Conservation (phyloP, 2,329 filamentous ascomycete genomes). For the Penicillium sp. region DNA sequence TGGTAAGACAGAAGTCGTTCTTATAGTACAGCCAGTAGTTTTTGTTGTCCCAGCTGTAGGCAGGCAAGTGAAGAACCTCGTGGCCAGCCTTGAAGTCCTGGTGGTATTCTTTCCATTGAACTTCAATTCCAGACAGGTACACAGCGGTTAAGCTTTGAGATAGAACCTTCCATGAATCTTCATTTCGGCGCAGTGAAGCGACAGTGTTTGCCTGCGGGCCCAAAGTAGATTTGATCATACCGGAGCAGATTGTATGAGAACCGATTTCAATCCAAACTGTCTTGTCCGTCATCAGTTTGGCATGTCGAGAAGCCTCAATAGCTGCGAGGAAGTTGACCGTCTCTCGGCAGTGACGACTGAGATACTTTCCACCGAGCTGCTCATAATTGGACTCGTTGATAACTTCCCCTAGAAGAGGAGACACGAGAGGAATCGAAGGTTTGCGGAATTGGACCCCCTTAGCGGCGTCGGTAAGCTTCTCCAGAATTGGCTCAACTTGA, state of each 20-base stretch:
- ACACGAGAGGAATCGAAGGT: slow-evolving; percentile 43
- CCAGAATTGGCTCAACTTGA: slow-evolving; percentile 45
- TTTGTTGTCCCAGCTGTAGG: slow-evolving; percentile 26
- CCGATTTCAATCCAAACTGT: slow-evolving; percentile 45
- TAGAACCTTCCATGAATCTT: slow-evolving; percentile 34
- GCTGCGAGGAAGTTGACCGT: slow-evolving; percentile 46
- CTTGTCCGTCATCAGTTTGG: slow-evolving; percentile 22
- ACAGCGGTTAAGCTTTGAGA: slow-evolving; percentile 10
- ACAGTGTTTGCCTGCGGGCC: slow-evolving; percentile 25
- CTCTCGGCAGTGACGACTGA: slow-evolving; percentile 40
- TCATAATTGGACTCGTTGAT: slow-evolving; percentile 29
- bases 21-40: slow-evolving; percentile 46
- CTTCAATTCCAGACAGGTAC: slow-evolving; percentile 18
- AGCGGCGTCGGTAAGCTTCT: slow-evolving; percentile 35
- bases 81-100: slow-evolving; percentile 45
- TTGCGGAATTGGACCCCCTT: slow-evolving; percentile 36
- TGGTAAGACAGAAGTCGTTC: slow-evolving; percentile 68
- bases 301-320: slow-evolving; percentile 25
- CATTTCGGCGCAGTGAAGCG: slow-evolving; percentile 39
- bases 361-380: slow-evolving; percentile 37
- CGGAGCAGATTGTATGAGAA: slow-evolving; percentile 45
- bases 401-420: slow-evolving; percentile 43
- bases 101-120: slow-evolving; percentile 69
- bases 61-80: slow-evolving; percentile 22
- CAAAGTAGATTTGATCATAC: slow-evolving; percentile 40